Evolutionary conservation across 805 yeast genomes (phyloP), one percentile per base, ranked within the genome.

Genomic region (Barnettozyma pratensis): DNA sequence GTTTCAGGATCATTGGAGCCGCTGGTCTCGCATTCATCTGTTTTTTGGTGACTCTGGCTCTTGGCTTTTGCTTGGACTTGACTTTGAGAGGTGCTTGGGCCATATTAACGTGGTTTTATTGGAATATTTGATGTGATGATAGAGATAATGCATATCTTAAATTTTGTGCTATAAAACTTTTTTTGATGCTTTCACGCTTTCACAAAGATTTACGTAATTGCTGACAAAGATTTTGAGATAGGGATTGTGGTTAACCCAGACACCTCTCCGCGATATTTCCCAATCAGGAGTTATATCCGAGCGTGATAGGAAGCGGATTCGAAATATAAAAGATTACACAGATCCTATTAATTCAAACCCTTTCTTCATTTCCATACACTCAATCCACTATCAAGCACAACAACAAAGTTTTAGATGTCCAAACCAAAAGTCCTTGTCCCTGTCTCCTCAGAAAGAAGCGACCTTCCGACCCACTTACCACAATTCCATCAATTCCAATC

Each of bases 81-180:
- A 85, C 74, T 57, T 82, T 83, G n/a, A 79, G 63, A 47, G 81
- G 79, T 44, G 88, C 89, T 66, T 86, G 94, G 12, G 85, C 87
- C 94, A 86, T 85, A 7, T 31, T 31, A 10, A 31, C 7, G 34
- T 31, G 34, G 34, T 31, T 31, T 31, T 31, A 31, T 7, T 31
- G 7, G 34, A 10, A 31, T 31, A 31, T 31, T 31, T 31, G 34
- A 10, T 31, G n/a, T 31, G 34, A 31, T 31, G 34, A 31, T 7
- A 31, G n/a, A n/a, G n/a, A n/a, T n/a, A n/a, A n/a, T n/a, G n/a
- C n/a, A n/a, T n/a, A n/a, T n/a, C n/a, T n/a, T n/a, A n/a, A n/a
- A n/a, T n/a, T n/a, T n/a, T n/a, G n/a, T n/a, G n/a, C n/a, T n/a
- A n/a, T n/a, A n/a, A n/a, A n/a, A n/a, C n/a, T n/a, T n/a, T n/a